These are phyloP conservation scores for Myrica gale DNA, from an alignment of 306 rosid genomes.

Conservation along the genomic window DNA sequence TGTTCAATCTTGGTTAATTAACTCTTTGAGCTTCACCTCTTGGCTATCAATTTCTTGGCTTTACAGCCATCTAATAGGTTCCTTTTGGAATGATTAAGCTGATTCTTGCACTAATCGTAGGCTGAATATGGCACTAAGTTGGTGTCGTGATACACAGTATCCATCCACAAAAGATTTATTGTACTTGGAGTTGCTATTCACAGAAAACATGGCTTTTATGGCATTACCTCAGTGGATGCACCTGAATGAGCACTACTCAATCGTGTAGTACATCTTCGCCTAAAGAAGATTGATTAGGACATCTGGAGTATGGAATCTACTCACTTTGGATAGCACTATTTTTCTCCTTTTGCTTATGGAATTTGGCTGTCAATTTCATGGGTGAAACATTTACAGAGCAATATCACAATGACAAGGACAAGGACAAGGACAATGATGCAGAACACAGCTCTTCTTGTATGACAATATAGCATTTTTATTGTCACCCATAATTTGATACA, in stretches of 20 bases:
- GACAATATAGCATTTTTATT: not conserved
- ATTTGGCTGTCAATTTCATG: not conserved
- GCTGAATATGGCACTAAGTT: conserved; percentile 4
- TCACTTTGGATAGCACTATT: not conserved
- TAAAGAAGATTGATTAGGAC: not conserved
- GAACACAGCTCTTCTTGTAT: not conserved
- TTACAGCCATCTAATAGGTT: not conserved
- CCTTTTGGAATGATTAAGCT: not conserved
- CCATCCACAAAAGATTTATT: not conserved
- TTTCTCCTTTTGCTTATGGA: not conserved
- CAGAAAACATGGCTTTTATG: not conserved
- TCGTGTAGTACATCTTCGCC: not conserved
- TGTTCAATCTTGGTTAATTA: not conserved
- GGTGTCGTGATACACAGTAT: not conserved
- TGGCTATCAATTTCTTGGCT: conserved; percentile 5
- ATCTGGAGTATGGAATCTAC: not conserved
- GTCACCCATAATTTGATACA: not conserved
- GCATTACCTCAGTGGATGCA: not conserved
- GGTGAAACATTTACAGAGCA: not conserved
- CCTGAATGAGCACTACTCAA: not conserved
- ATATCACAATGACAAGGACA: not conserved
- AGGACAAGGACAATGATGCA: not conserved
- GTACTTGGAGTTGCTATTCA: not conserved
- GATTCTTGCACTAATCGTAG: conserved; percentile 1
- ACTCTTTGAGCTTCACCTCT: not conserved